Evolutionary conservation across 1,139 yeast species (phyloP).

Genomic region (Debaryomyces coudertii): DNA sequence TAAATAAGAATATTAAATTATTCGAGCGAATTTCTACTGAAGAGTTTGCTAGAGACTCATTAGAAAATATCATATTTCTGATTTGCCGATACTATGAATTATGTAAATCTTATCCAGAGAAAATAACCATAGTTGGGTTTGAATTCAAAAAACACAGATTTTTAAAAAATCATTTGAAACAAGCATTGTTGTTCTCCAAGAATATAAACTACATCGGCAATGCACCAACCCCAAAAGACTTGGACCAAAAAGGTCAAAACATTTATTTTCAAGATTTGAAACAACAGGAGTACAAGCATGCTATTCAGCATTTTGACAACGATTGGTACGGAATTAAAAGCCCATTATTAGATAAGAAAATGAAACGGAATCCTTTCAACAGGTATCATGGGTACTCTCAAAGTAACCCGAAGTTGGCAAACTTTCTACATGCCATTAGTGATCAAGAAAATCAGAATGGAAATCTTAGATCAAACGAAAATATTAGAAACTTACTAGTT

Average conservation of each 20-base stretch:
- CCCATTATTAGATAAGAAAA: slow-evolving; percentile 45
- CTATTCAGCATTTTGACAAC: slow-evolving; percentile 54
- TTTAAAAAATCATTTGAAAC: slow-evolving; percentile 52
- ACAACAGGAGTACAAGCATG: slow-evolving; percentile 54
- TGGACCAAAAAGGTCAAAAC: slow-evolving; percentile 20
- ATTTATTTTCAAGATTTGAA: slow-evolving; percentile 47
- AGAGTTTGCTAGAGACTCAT: slow-evolving; percentile 79
- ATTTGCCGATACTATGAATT: slow-evolving; percentile 58
- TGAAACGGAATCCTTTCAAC: slow-evolving; percentile 62
- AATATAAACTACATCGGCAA: slow-evolving; percentile 58
- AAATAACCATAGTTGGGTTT: slow-evolving; percentile 67
- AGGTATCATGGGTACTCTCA: slow-evolving; percentile 45
- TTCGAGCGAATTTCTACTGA: slow-evolving; percentile 48
- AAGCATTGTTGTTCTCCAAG: slow-evolving; percentile 46
- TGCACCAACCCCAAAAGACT: slow-evolving; percentile 54
- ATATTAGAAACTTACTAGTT: not conserved
- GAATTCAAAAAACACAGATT: slow-evolving; percentile 71
- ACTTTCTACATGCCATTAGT: slow-evolving; percentile 24
- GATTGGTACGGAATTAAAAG: slow-evolving; percentile 65
- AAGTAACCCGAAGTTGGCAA: slow-evolving; percentile 29
- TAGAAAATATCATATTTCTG: slow-evolving; percentile 73
- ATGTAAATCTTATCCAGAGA: slow-evolving; percentile 49
- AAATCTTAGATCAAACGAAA: slow-evolving; percentile 1
- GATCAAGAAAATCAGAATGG: slow-evolving; percentile 8
- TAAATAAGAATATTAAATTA: slow-evolving; percentile 18